These are phyloP conservation scores for Globisporangium paddicum DNA, from an alignment of 352 stramenopile genomes.

Conservation along the genomic window DNA sequence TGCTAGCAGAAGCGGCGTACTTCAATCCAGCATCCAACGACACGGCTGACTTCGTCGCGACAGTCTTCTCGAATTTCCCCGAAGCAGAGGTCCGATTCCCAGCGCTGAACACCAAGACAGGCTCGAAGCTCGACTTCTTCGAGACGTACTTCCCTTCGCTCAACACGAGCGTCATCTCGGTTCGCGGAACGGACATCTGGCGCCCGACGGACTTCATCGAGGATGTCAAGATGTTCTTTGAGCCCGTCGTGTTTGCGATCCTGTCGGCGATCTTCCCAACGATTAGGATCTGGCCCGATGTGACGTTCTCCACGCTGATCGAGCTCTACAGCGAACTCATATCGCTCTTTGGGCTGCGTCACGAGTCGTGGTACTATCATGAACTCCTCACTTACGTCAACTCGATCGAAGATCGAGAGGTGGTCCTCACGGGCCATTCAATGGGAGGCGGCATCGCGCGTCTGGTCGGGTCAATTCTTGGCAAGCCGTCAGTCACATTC, in stretches of 20 bases:
- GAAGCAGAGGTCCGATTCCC: constrained; percentile 56
- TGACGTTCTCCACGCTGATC: constrained; percentile 84
- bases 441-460: constrained; percentile 86
- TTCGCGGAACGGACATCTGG: constrained; percentile 87
- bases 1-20: constrained; percentile 86
- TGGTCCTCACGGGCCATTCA: constrained; percentile 86
- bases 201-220: constrained; percentile 89
- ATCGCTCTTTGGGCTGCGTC: constrained; percentile 81
- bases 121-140: constrained; percentile 84
- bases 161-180: constrained; percentile 84
- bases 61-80: constrained; percentile 48
- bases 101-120: constrained; percentile 72
- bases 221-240: constrained; percentile 90
- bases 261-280: constrained; percentile 87
- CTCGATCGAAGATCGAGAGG: constrained; percentile 72
- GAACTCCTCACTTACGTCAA: constrained; percentile 81
- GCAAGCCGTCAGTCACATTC: constrained; percentile 78
- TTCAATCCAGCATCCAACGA: constrained; percentile 85
- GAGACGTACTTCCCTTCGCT: constrained; percentile 70
- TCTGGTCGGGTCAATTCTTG: constrained; percentile 77
- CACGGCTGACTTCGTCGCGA: constrained; percentile 58
- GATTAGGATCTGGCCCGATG: constrained; percentile 89
- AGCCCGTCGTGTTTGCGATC: constrained; percentile 88
- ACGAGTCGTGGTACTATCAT: constrained; percentile 87
- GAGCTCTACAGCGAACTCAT: constrained; percentile 86